Percentiles rank a stretch among this genome's conserved stretches.
These are phyloP conservation scores for Termitomyces titanicus DNA, from an alignment of 768 basidiomycete genomes.

Conservation along the genomic window DNA sequence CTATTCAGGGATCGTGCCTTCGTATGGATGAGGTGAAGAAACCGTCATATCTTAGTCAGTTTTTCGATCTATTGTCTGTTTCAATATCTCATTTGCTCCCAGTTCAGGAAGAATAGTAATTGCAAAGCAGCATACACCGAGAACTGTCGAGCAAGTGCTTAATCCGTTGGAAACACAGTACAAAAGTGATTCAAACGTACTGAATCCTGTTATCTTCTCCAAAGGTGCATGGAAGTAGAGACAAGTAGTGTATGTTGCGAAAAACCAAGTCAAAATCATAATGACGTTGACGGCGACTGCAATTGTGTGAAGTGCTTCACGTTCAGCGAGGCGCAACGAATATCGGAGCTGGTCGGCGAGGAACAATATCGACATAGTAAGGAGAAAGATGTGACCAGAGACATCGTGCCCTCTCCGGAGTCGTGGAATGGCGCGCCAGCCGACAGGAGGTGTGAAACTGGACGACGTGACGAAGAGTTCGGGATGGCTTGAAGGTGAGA, in stretches of 20 bases:
- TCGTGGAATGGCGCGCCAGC: conserved; percentile 52
- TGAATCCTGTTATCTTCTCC: conserved; percentile 84
- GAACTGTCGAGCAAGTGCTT: conserved; percentile 7
- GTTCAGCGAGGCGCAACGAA: conserved; percentile 39
- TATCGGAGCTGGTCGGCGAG: conserved; percentile 70
- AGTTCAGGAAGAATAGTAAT: conserved; percentile 14
- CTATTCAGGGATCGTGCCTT: no score
- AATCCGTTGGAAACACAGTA: background rate
- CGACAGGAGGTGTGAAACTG: conserved; percentile 31
- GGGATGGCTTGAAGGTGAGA: conserved; percentile 64
- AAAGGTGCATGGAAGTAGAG: conserved; percentile 88
- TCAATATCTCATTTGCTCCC: conserved; percentile 1
- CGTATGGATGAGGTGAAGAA: no score
- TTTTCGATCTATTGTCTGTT: conserved; percentile 3
- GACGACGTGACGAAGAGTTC: conserved; percentile 47
- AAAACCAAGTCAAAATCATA: conserved; percentile 62
- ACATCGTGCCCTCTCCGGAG: conserved; percentile 86
- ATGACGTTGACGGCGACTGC: conserved; percentile 44
- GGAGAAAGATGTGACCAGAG: conserved; percentile 89
- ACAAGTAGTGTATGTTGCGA: conserved; percentile 76
- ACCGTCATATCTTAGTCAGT: background rate
- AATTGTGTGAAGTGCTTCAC: conserved; percentile 41
- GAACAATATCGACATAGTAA: conserved; percentile 76
- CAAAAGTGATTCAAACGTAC: conserved; percentile 43
- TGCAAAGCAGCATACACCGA: conserved; percentile 17